Percentiles rank a stretch among this genome's conserved stretches.
Conservation (phyloP, 176 grass and related monocot genomes). For the Ananas comosus region DNA sequence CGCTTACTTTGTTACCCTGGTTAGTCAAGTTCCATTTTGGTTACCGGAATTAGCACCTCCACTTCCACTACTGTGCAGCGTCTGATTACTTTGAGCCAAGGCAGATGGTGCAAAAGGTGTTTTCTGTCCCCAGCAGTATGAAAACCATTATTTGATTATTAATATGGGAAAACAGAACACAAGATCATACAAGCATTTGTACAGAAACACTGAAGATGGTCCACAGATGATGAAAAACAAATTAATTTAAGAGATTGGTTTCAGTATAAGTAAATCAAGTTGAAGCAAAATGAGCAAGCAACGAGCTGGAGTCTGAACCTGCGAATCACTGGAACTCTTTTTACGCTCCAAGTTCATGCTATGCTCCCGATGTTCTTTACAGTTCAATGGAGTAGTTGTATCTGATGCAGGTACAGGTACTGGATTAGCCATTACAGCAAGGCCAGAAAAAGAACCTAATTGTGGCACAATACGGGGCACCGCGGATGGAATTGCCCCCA, state of each 20-base stretch:
- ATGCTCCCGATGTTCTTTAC: slow-evolving; percentile 24
- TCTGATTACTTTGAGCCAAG: neutral
- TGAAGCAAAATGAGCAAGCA: slow-evolving; percentile 6
- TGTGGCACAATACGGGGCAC: slow-evolving; percentile 2
- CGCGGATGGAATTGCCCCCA: slow-evolving; percentile 18
- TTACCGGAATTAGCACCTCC: neutral
- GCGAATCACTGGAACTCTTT: slow-evolving; percentile 20
- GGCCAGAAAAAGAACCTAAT: slow-evolving; percentile 20
- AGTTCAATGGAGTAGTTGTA: slow-evolving; percentile 17
- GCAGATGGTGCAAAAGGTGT: neutral
- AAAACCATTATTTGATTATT: neutral
- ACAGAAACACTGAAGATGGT: neutral
- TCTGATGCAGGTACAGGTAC: slow-evolving; percentile 24
- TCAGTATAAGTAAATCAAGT: neutral
- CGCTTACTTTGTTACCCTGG: neutral
- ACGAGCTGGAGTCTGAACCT: slow-evolving; percentile 14
- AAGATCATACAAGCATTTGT: neutral
- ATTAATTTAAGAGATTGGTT: slow-evolving; percentile 11
- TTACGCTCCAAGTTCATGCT: slow-evolving; percentile 25
- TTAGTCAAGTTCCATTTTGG: neutral
- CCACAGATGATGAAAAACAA: slow-evolving; percentile 5
- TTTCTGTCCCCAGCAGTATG: neutral
- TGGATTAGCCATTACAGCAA: slow-evolving; percentile 29
- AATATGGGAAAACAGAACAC: neutral
- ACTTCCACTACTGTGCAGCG: neutral